Percentiles rank a stretch among this genome's conserved stretches.
phyloP scores from a whole-genome alignment of 176 grass and related monocot species.

The Carex pumila region DNA sequence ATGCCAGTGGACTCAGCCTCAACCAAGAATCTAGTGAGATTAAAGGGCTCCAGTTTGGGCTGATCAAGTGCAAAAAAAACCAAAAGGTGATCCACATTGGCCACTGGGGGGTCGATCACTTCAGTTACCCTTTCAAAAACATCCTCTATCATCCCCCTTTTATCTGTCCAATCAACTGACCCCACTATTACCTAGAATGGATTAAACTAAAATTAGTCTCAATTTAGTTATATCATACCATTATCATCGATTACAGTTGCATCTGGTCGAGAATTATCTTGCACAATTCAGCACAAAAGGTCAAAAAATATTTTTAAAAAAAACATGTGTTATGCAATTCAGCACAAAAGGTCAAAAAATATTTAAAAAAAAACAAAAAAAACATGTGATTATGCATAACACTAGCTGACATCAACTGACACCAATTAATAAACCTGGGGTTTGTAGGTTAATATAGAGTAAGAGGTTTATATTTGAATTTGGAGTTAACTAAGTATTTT shows the following conservation, averaged over 20 bases:
- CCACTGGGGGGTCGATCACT: conserved; percentile 63
- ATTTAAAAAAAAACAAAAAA: not conserved
- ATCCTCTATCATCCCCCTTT: conserved; percentile 85
- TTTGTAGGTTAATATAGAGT: not conserved
- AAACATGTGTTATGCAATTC: not conserved
- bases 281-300: not conserved
- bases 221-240: not conserved
- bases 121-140: conserved; percentile 61
- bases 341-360: not conserved
- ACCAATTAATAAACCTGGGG: not conserved
- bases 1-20: conserved; percentile 77
- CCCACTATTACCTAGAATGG: conserved; percentile 44
- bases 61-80: conserved; percentile 81
- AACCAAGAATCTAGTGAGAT: conserved; percentile 84
- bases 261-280: not conserved
- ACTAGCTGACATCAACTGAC: not conserved
- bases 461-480: not conserved
- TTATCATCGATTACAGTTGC: not conserved
- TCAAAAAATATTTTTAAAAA: too few relatives aligned
- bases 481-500: not conserved
- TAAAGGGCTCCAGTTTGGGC: conserved; percentile 62
- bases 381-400: not conserved
- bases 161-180: conserved; percentile 55
- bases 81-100: conserved; percentile 70
- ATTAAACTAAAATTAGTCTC: not conserved